These are phyloP conservation scores for Monosporascus sp. DNA, from an alignment of 2,329 filamentous ascomycete genomes.

Conservation along the genomic window DNA sequence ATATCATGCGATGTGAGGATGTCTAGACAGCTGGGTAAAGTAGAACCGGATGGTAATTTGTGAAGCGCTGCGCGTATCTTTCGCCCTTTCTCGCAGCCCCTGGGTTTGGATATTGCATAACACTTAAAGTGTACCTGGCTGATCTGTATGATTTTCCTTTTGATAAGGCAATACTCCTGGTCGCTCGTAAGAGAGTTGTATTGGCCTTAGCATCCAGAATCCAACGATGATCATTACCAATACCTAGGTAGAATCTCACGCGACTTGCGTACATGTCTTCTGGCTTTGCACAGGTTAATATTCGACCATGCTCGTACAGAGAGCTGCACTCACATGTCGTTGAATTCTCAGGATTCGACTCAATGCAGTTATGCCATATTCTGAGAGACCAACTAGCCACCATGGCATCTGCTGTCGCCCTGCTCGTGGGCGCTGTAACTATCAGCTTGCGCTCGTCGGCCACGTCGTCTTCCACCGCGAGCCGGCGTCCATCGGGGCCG, in stretches of 20 bases:
- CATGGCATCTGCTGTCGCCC: conserved; percentile 15
- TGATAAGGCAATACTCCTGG: too few species aligned
- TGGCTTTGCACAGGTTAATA: conserved; percentile 6
- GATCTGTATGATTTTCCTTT: too few species aligned
- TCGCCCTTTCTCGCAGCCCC: too few species aligned
- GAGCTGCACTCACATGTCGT: conserved; percentile 5
- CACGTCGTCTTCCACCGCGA: conserved; percentile 16
- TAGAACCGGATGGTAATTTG: too few species aligned
- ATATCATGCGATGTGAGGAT: too few species aligned
- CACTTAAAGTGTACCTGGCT: too few species aligned
- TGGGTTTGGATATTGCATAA: too few species aligned
- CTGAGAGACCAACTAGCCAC: conserved; percentile 17
- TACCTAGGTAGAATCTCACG: conserved; percentile 12
- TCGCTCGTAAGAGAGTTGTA: too few species aligned
- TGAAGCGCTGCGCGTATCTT: too few species aligned
- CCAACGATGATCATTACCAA: conserved; percentile 4
- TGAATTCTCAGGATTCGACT: conserved; percentile 1
- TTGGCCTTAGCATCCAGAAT: not conserved
- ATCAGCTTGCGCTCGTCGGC: conserved; percentile 10
- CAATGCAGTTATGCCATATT: conserved; percentile 12
- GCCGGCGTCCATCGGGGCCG: conserved; percentile 6
- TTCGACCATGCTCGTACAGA: not conserved
- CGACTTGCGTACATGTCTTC: conserved; percentile 5
- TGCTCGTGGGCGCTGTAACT: conserved; percentile 9
- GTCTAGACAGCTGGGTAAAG: too few species aligned